Conservation (phyloP, 768 basidiomycete species). For the Leccinum variicolor region DNA sequence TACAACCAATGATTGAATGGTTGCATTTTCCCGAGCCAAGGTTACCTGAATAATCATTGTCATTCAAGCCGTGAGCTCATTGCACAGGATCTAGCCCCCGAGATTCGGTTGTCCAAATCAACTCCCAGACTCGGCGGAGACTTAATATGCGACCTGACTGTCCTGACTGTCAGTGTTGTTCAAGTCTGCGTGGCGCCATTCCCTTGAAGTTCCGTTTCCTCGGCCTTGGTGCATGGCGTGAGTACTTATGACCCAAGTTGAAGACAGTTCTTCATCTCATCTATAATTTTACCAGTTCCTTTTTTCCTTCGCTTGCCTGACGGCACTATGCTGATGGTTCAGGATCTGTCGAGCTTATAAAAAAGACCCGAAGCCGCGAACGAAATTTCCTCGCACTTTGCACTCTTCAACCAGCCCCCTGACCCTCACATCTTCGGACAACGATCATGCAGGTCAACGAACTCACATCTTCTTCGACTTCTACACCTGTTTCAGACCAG, state of each 20-base stretch:
- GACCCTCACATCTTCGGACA: background rate
- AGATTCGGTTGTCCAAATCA: background rate
- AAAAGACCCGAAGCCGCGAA: background rate
- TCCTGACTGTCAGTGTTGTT: too few relatives aligned
- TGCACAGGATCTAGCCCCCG: background rate
- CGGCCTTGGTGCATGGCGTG: background rate
- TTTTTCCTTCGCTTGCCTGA: background rate
- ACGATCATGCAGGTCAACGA: conserved; percentile 8
- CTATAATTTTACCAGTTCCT: background rate
- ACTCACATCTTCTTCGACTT: background rate
- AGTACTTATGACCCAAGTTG: background rate
- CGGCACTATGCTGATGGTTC: background rate
- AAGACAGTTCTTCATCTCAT: background rate
- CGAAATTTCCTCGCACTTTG: background rate
- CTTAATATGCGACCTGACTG: background rate
- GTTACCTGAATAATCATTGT: too few relatives aligned
- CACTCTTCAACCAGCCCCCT: background rate
- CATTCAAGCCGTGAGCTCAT: background rate
- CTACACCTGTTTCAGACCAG: background rate
- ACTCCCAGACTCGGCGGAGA: background rate
- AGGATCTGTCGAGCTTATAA: background rate
- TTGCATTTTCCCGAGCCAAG: background rate
- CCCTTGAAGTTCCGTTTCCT: background rate
- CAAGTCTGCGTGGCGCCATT: background rate
- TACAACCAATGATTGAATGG: background rate